phyloP scores from a whole-genome alignment of 805 yeast genomes.

The Candida pseudoglaebosa region DNA sequence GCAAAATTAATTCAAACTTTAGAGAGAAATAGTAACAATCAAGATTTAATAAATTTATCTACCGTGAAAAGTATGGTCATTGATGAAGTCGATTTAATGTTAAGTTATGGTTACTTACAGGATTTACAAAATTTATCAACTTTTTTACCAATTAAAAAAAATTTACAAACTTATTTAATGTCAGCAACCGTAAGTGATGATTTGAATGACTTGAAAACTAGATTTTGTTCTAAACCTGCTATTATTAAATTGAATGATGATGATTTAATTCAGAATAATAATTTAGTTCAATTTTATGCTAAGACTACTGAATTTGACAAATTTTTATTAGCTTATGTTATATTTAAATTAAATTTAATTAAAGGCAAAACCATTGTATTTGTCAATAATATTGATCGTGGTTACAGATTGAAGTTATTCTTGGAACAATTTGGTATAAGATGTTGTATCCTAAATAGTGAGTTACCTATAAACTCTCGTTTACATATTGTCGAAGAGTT shows the following conservation, averaged over 20 bases:
- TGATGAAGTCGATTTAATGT: slow-evolving; percentile 91
- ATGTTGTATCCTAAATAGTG: slow-evolving; percentile 85
- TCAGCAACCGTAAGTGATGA: slow-evolving; percentile 93
- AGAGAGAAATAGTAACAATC: slow-evolving; percentile 41
- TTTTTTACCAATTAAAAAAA: slow-evolving; percentile 66
- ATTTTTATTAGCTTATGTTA: slow-evolving; percentile 84
- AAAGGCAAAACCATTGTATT: slow-evolving; percentile 88
- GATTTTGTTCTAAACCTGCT: slow-evolving; percentile 82
- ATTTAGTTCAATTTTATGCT: slow-evolving; percentile 80
- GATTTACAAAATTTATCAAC: slow-evolving; percentile 68
- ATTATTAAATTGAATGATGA: slow-evolving; percentile 76
- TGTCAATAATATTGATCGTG: slow-evolving; percentile 93
- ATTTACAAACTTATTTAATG: slow-evolving; percentile 87
- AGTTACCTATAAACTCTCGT: slow-evolving; percentile 88
- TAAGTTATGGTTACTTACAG: slow-evolving; percentile 86
- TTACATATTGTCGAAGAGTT: slow-evolving; percentile 93
- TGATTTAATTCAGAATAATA: slow-evolving; percentile 47
- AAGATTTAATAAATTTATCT: slow-evolving; percentile 45
- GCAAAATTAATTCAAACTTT: slow-evolving; percentile 59
- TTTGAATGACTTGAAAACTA: slow-evolving; percentile 66
- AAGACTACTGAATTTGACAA: slow-evolving; percentile 87
- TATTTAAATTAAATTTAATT: slow-evolving; percentile 80
- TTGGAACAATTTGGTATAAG: slow-evolving; percentile 92
- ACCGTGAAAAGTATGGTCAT: slow-evolving; percentile 70
- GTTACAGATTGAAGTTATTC: slow-evolving; percentile 85